These are phyloP conservation scores for Chytriomyces sp. DNA, from an alignment of 192 early-diverging fungal genomes.

Conservation along the genomic window DNA sequence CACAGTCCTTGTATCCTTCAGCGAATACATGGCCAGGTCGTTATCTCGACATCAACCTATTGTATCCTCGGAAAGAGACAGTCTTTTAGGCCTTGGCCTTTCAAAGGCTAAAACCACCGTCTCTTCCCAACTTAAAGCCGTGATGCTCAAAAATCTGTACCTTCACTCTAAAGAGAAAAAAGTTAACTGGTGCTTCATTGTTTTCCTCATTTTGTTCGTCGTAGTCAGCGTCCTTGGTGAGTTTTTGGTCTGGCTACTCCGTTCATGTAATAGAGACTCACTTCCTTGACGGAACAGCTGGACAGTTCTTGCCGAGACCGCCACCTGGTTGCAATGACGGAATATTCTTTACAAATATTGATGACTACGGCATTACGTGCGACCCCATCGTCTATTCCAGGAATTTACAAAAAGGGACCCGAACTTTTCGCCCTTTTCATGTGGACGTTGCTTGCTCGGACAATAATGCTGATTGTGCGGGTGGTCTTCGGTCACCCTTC, in stretches of 20 bases:
- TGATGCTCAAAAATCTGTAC: conserved; percentile 24
- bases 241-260: not conserved
- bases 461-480: not conserved
- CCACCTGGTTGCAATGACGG: conserved; percentile 7
- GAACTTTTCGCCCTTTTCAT: too few species aligned
- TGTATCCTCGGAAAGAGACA: not conserved
- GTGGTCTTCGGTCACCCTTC: not conserved
- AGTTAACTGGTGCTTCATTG: conserved; percentile 21
- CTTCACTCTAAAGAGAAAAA: conserved; percentile 21
- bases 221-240: conserved; percentile 5
- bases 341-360: not conserved
- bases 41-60: too few species aligned
- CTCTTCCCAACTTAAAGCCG: conserved; percentile 1
- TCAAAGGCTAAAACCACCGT: not conserved
- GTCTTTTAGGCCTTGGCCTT: not conserved
- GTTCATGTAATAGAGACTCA: not conserved
- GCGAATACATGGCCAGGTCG: not conserved
- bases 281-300: not conserved
- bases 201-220: conserved; percentile 15
- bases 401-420: not conserved
- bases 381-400: not conserved
- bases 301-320: not conserved
- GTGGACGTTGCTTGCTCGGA: too few species aligned
- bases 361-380: not conserved
- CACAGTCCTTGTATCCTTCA: not conserved